Percentiles rank a stretch among this genome's conserved stretches.
Conservation (phyloP, 1,139 yeast species). For the Blastobotrys raffinosifermentans region DNA sequence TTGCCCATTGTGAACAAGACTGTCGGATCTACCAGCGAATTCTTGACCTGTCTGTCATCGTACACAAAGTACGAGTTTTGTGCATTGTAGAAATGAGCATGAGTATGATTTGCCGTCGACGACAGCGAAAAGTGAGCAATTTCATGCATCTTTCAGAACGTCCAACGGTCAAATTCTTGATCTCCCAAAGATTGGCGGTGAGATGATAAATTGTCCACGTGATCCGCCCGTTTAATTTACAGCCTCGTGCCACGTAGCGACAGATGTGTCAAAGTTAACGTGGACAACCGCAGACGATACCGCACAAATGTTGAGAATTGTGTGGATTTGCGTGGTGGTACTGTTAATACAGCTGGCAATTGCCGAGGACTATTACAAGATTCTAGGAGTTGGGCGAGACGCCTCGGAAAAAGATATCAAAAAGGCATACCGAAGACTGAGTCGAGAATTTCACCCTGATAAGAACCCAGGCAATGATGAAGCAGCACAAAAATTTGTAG, state of each 20-base stretch:
- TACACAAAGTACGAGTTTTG: slow-evolving; percentile 69
- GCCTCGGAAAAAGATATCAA: slow-evolving; percentile 82
- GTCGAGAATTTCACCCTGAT: slow-evolving; percentile 92
- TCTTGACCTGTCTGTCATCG: slow-evolving; percentile 28
- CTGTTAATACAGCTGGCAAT: neutral
- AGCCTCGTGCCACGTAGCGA: too few relatives aligned
- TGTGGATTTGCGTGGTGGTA: neutral
- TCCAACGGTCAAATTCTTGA: too few relatives aligned
- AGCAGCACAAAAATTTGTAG: slow-evolving; percentile 81
- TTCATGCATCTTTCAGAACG: slow-evolving; percentile 80
- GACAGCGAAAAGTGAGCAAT: slow-evolving; percentile 66
- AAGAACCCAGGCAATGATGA: slow-evolving; percentile 77
- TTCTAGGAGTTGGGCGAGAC: slow-evolving; percentile 61
- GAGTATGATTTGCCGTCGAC: slow-evolving; percentile 62
- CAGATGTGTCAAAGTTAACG: too few relatives aligned
- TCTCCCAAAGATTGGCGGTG: too few relatives aligned
- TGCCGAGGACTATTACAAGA: slow-evolving; percentile 21
- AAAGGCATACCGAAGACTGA: slow-evolving; percentile 75
- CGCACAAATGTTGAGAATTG: too few relatives aligned
- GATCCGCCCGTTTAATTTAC: too few relatives aligned
- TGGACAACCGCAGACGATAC: too few relatives aligned
- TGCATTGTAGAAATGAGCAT: slow-evolving; percentile 72
- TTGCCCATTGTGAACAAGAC: slow-evolving; percentile 43
- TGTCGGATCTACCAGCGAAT: slow-evolving; percentile 40
- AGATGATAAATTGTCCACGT: too few relatives aligned